phyloP scores from a whole-genome alignment of 2,329 filamentous ascomycete species.

The Fusarium poae region DNA sequence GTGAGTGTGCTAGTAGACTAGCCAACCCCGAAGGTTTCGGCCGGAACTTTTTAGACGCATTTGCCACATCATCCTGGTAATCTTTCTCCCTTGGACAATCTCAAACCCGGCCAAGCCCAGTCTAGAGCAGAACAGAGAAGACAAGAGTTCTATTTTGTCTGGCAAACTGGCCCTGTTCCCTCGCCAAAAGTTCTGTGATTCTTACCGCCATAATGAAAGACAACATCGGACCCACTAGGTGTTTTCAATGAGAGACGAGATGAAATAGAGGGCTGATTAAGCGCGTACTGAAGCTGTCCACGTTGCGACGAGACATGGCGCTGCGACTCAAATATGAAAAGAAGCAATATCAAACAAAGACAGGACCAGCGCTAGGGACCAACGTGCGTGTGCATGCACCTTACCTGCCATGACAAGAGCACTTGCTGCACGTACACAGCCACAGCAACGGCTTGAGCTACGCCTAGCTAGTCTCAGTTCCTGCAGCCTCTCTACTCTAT shows the following conservation, averaged over 20 bases:
- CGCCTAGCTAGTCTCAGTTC: slow-evolving; percentile 41
- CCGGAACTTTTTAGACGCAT: slow-evolving; percentile 40
- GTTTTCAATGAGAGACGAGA: slow-evolving; percentile 34
- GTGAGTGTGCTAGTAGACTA: slow-evolving; percentile 23
- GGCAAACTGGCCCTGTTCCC: slow-evolving; percentile 20
- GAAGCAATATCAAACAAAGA: slow-evolving; percentile 43
- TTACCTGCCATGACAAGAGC: slow-evolving; percentile 23
- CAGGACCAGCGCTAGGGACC: slow-evolving; percentile 33
- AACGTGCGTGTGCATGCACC: slow-evolving; percentile 29
- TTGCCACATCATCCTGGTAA: slow-evolving; percentile 39
- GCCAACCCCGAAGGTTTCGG: slow-evolving; percentile 40
- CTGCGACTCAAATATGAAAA: slow-evolving; percentile 34
- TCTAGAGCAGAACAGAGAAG: slow-evolving; percentile 23
- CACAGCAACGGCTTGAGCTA: slow-evolving; percentile 42
- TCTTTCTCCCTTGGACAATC: slow-evolving; percentile 38
- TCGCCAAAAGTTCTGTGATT: slow-evolving; percentile 25
- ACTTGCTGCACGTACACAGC: slow-evolving; percentile 26
- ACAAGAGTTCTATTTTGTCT: slow-evolving; percentile 11
- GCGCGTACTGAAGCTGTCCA: slow-evolving; percentile 39
- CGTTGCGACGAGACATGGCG: slow-evolving; percentile 46
- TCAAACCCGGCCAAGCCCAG: slow-evolving; percentile 35
- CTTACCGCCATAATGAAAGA: slow-evolving; percentile 31
- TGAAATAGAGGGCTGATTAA: slow-evolving; percentile 31
- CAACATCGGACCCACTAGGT: slow-evolving; percentile 29
- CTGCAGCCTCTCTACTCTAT: slow-evolving; percentile 40